Base-by-base conservation (phyloP, 495 filamentous ascomycete genomes). In the Lepidopterella palustris region DNA sequence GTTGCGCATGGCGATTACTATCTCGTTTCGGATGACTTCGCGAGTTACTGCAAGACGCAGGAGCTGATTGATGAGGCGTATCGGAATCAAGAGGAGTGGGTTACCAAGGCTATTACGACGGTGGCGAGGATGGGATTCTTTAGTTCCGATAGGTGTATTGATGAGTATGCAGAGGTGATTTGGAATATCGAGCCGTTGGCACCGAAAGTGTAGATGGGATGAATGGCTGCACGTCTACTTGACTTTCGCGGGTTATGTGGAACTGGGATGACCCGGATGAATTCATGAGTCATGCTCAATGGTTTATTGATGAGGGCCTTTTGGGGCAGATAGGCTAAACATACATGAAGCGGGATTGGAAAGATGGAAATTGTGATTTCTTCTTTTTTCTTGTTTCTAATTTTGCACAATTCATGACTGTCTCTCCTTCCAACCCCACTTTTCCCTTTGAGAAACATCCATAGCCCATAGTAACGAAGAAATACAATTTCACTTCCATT, bases 51-150 rank as follows among this genome's bases (percentile, higher is more conserved):
- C 68, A 82, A 90, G 67, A 96, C 93, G 4, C 95, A 97, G 58
- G 80, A 81, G 35, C 77, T 96, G 60, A 89, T 97, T 20, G 95
- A 97, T 70, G 85, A 92, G 71, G 86, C 88, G 35, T 98, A 92
- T 80, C 81, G 80, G 72, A 84, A 97, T 70, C 86, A 92, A 73
- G 90, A 96, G 55, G 88, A 86, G 66, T 98, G 93, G 93, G 74
- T 92, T 31, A 84, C 80, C 29, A 96, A 95, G 81, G 86, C 80
- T 60, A 97, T 98, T 66, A 86, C 81, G 32, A 88, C 85, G 50
- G 93, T 97, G 2, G 82, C 87, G 11, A 77, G 90, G 18, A 97
- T 98, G 93, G 93, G 93, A 10, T 97, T 97, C 81, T 98, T 98
- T 77, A 90, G 84, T 53, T 89, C 87, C 52, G 93, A 98, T 72